Evolutionary conservation across 306 rosid genomes (phyloP), one percentile per base, ranked within the genome.

Genomic region (Albizia julibrissin): DNA sequence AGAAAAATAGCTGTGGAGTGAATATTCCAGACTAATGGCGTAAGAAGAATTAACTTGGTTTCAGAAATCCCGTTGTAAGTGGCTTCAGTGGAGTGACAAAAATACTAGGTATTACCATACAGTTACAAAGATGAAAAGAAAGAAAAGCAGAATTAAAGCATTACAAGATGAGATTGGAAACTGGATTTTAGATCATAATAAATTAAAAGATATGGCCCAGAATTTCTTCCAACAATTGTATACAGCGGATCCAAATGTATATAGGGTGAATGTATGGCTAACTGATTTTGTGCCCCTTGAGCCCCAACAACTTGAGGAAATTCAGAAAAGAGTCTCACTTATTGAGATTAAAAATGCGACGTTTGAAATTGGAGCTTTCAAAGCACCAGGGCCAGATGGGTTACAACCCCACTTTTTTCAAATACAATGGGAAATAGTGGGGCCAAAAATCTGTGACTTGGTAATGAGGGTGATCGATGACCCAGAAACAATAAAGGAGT

Each of bases 81-180:
- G 22, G 59, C n/a, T 52, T 6, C 0, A 52, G 5, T 52, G 1
- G 0, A 24, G 59, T 0, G 59, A 52, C 2, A 52, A 19, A 5
- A 52, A 52, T 3, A 18, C 59, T 0, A 5, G 5, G 0, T 16
- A 18, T 6, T 52, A 18, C 5, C 22, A 52, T 1, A 5, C 16
- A 0, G 0, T 18, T 0, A 13, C 18, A 3, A 0, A 2, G 0
- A 12, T 46, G 18, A 12, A 3, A 13, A 12, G 16, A 1, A 46
- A 46, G 16, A 11, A 18, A 13, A 46, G 0, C 50, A 11, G 0
- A 0, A 46, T 46, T 46, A 18, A 46, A 12, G 16, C 50, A 11
- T 2, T 46, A 5, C 3, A 46, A 18, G 50, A 46, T 46, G 18
- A 12, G 0, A 3, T 2, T 2, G 18, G 50, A 3, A 46, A 13